Base-by-base conservation (phyloP, 192 early-diverging fungal species). In the Geosiphon pyriformis region DNA sequence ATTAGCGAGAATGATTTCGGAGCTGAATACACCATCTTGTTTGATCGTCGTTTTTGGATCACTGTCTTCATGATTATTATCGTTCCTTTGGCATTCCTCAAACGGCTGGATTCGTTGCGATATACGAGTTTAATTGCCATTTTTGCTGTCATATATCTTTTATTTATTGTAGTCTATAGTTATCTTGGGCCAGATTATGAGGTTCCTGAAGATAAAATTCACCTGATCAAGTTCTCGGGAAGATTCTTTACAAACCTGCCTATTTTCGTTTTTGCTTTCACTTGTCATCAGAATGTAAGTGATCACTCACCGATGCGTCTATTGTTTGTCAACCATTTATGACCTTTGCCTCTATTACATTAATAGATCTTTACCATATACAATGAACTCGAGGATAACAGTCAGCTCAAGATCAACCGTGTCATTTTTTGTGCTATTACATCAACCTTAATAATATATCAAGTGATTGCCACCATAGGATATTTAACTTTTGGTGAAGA, bases 191-290 rank as follows among this genome's bases (percentile, higher is more conserved):
- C 87, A 8, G 72, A 81, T 15, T 85, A 78, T 23, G 72, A 75
- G 4, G 69, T 82, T n/a, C 80, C 85, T 23, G 64, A 74, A 31
- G 87, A 85, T 23, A 77, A 85, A 15, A 76, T 92, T 59, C 79
- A 82, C 37, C 33, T 80, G 11, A 70, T 92, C 30, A 75, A 78
- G 27, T 74, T 88, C 74, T 83, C 76, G 15, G 76, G 74, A 32
- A 77, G 80, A 34, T 84, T 91, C 75, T 85, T 92, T 77, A 80
- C 85, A 22, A 82, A 83, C 22, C 72, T 98, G 47, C 97, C 97
- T 1, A 91, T 99, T 30, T 99, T 99, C 83, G 91, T 99, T 20
- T 99, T 99, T 85, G 94, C 94, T 8, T 99, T 96, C 67, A 99
- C 97, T 22, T 99, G 96, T 73, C 96, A 98, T 76, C 96, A 98